phyloP scores from a whole-genome alignment of 108 stramenopile species.

The Nitzschia putrida region DNA sequence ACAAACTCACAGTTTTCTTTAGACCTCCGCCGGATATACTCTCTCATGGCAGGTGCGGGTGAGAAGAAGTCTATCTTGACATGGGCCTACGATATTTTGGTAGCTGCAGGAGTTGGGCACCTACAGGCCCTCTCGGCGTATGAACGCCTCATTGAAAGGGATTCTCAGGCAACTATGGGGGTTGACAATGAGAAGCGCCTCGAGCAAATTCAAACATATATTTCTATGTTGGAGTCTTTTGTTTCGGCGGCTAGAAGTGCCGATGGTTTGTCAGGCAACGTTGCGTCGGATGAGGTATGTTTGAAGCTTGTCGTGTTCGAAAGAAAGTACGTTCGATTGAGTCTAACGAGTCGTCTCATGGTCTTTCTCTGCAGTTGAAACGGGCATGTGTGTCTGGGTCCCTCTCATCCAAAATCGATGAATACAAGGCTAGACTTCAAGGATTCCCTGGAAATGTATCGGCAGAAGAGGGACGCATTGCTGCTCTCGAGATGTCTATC shows the following conservation, averaged over 20 bases:
- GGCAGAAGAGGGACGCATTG: slow-evolving; percentile 13
- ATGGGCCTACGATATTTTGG: slow-evolving; percentile 66
- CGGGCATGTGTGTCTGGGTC: slow-evolving; percentile 43
- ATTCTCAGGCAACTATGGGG: slow-evolving; percentile 21
- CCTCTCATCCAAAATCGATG: slow-evolving; percentile 40
- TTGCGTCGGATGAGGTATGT: slow-evolving; percentile 9
- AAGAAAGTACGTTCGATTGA: too few relatives aligned
- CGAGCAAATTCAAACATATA: slow-evolving; percentile 41
- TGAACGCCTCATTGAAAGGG: slow-evolving; percentile 34
- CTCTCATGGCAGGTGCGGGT: slow-evolving; percentile 12
- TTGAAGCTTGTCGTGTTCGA: background rate
- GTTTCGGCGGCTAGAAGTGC: slow-evolving; percentile 31
- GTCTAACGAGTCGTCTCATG: background rate
- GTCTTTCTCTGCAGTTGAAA: slow-evolving; percentile 19
- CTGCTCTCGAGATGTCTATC: background rate
- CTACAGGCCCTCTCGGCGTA: slow-evolving; percentile 48
- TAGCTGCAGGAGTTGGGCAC: slow-evolving; percentile 68
- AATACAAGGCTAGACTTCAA: slow-evolving; percentile 47
- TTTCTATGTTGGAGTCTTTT: slow-evolving; percentile 55
- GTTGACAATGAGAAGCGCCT: slow-evolving; percentile 27
- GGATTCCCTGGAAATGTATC: slow-evolving; percentile 23
- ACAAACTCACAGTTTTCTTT: slow-evolving; percentile 16
- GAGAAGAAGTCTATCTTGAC: slow-evolving; percentile 24
- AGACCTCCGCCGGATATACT: slow-evolving; percentile 55
- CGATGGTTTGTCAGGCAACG: slow-evolving; percentile 10